Evolutionary conservation across 345 rosid species (phyloP).

Genomic region (Stellera chamaejasme): DNA sequence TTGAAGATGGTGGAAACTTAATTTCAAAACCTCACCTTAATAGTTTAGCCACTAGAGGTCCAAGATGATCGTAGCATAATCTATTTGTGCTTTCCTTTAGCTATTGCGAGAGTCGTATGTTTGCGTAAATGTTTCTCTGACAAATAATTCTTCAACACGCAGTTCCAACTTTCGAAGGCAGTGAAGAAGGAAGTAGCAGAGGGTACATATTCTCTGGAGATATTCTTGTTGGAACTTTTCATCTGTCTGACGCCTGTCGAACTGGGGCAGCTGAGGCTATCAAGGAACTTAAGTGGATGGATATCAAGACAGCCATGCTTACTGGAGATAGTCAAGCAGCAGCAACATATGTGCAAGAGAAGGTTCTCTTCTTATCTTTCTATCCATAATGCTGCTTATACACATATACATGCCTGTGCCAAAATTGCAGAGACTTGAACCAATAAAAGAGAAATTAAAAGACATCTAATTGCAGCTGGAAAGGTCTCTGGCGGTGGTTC

Average conservation of each 20-base stretch:
- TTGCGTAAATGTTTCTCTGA: too few relatives aligned
- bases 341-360: slow-evolving; percentile 42
- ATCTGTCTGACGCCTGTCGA: slow-evolving; percentile 42
- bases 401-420: too few relatives aligned
- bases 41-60: too few relatives aligned
- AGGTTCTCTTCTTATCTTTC: slow-evolving; percentile 30
- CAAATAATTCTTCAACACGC: not conserved
- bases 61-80: too few relatives aligned
- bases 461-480: slow-evolving; percentile 37
- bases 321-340: slow-evolving; percentile 45
- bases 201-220: slow-evolving; percentile 35
- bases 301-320: slow-evolving; percentile 40
- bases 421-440: too few relatives aligned
- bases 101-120: not conserved
- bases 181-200: slow-evolving; percentile 24
- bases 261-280: slow-evolving; percentile 37
- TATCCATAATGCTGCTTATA: not conserved
- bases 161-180: slow-evolving; percentile 30
- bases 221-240: slow-evolving; percentile 27
- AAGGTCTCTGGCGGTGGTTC: slow-evolving; percentile 41
- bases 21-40: too few relatives aligned
- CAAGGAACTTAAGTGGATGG: slow-evolving; percentile 21
- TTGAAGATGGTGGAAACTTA: too few relatives aligned
- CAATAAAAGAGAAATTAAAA: not conserved
- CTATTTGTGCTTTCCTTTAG: not conserved